Evolutionary conservation across 192 early-diverging fungal species (phyloP).

Genomic region (Coemansia sp.): DNA sequence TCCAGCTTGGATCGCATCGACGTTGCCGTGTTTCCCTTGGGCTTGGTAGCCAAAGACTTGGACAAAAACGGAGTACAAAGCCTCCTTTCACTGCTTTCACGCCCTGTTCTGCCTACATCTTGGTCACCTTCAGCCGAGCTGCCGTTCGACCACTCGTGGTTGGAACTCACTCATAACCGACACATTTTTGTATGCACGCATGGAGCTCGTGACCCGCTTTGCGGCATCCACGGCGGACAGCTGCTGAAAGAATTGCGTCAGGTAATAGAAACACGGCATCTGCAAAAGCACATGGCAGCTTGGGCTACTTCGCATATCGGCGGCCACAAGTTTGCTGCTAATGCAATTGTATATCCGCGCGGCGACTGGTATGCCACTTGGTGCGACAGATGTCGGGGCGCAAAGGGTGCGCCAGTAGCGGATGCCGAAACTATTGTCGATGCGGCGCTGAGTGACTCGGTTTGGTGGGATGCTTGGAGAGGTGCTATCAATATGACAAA

Average conservation of each 20-base stretch:
- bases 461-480: conserved; percentile 57
- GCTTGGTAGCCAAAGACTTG: conserved; percentile 39
- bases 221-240: conserved; percentile 37
- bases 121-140: conserved; percentile 28
- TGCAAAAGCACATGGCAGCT: conserved; percentile 33
- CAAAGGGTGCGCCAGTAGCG: not conserved
- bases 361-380: conserved; percentile 59
- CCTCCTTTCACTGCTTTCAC: conserved; percentile 37
- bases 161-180: conserved; percentile 42
- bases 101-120: conserved; percentile 33
- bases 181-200: conserved; percentile 58
- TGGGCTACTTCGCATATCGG: conserved; percentile 57
- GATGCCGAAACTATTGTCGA: conserved; percentile 40
- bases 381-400: conserved; percentile 36
- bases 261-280: conserved; percentile 21
- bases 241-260: conserved; percentile 32
- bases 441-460: conserved; percentile 24
- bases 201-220: conserved; percentile 44
- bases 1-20: conserved; percentile 21
- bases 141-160: conserved; percentile 44
- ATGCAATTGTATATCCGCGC: conserved; percentile 52
- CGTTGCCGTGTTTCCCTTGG: conserved; percentile 46
- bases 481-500: conserved; percentile 52
- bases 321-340: conserved; percentile 58
- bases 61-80: conserved; percentile 26